phyloP scores from a whole-genome alignment of 495 filamentous ascomycete species.

The Glutinoglossum americanum region DNA sequence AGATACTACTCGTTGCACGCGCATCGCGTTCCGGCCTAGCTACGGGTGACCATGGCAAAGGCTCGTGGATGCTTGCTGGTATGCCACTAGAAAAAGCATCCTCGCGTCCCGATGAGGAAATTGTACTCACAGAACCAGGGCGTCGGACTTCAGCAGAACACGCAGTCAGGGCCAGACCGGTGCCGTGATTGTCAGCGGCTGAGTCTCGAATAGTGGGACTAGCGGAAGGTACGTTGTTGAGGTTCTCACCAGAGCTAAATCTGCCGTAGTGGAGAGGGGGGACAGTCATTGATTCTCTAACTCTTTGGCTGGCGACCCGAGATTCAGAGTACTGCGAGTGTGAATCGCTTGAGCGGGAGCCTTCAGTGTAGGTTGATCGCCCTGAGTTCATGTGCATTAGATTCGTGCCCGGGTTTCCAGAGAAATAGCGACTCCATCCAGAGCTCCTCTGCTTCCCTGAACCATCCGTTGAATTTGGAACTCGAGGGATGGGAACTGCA shows the following conservation, averaged over 20 bases:
- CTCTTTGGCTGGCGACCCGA: constrained; percentile 20
- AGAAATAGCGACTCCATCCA: constrained; percentile 40
- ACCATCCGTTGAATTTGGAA: constrained; percentile 3
- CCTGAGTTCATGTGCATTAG: constrained; percentile 19
- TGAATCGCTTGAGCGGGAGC: constrained; percentile 17
- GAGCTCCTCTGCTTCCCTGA: constrained; percentile 21
- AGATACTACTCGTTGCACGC: constrained; percentile 36
- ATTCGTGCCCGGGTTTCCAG: constrained; percentile 24
- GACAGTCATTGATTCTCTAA: constrained; percentile 30
- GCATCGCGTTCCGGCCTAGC: constrained; percentile 23
- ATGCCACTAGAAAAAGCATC: constrained; percentile 19
- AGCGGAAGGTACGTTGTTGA: constrained; percentile 36
- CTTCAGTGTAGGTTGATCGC: constrained; percentile 15
- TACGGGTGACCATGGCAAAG: constrained; percentile 29
- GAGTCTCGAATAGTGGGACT: constrained; percentile 40
- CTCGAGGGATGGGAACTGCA: neutral
- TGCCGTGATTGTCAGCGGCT: constrained; percentile 17
- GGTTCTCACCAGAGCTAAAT: constrained; percentile 25
- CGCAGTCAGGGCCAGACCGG: constrained; percentile 23
- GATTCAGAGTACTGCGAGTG: constrained; percentile 30
- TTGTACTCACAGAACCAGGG: neutral
- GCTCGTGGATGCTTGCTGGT: constrained; percentile 27
- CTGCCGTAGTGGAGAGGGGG: constrained; percentile 26
- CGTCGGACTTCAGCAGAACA: constrained; percentile 29
- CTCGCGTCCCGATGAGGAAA: neutral